Evolutionary conservation across 1,139 yeast species (phyloP), one percentile per base, ranked within the genome.

Genomic region (Suhomyces bokatorum): DNA sequence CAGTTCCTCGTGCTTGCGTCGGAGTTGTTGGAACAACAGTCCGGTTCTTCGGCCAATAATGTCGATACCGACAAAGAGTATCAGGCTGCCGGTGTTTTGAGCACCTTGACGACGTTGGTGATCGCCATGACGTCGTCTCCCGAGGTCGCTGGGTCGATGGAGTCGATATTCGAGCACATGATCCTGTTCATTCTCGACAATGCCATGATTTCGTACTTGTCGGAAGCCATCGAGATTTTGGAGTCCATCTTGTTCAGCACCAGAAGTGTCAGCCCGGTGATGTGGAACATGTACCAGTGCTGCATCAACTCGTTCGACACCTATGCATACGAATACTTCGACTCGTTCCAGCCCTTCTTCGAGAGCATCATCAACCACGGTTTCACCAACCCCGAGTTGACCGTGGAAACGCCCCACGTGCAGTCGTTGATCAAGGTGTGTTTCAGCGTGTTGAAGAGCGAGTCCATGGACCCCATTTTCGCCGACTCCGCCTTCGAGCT

Each of bases 281-380:
- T 75, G 57, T 78, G 83, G 83, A 63, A 59, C 15, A 59, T 80
- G 30, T 78, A 66, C 57, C 65, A 69, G 36, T 53, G 64, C 17
- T 71, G 75, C 43, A 60, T 78, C 41, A 72, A 68, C 10, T 66
- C 80, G 1, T 78, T 79, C 53, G 80, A 78, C 48, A 74, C 77
- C 27, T 79, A 76, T 58, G 84, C 83, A 1, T 66, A 59, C 44
- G 83, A 78, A 48, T 80, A 73, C 56, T 76, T 72, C 50, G 80
- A 76, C 48, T 66, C 66, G 26, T 78, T 76, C 60, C 68, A 69
- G 40, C 72, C 80, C 17, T 80, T 74, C 55, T 76, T 78, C 48
- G 80, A 77, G 56, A 66, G 73, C 26, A 67, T 78, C 32, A 70
- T 77, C 42, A 71, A 64, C 50, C 67, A 67, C 53, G 83, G 83